These are phyloP conservation scores for Capsella bursapastoris DNA, from an alignment of 345 rosid genomes.

Conservation along the genomic window DNA sequence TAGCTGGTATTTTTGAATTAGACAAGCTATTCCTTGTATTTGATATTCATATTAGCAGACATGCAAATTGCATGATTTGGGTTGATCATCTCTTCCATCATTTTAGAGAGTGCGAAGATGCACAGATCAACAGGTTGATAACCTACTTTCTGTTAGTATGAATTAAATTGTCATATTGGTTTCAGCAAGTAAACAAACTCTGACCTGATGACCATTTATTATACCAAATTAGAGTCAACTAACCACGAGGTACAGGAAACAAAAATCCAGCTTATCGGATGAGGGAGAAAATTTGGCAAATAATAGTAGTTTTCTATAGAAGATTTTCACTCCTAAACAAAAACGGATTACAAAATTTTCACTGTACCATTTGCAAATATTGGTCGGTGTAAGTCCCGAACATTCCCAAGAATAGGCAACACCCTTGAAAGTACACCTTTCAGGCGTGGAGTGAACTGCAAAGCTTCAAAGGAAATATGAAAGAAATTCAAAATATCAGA, in stretches of 20 bases:
- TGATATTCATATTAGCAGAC: slow-evolving; percentile 2
- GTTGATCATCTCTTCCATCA: slow-evolving; percentile 25
- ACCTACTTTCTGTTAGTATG: slow-evolving; percentile 16
- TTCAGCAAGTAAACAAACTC: slow-evolving; percentile 26
- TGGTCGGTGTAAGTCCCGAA: slow-evolving; percentile 82
- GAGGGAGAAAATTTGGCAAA: slow-evolving; percentile 1
- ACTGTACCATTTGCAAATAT: slow-evolving; percentile 90
- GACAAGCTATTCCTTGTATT: slow-evolving; percentile 22
- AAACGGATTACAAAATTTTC: slow-evolving; percentile 26
- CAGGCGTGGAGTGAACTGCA: slow-evolving; percentile 91
- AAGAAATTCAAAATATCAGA: slow-evolving; percentile 47
- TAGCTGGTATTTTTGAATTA: slow-evolving; percentile 12
- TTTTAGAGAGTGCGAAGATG: slow-evolving; percentile 8
- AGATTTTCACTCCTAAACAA: background rate
- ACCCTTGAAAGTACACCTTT: slow-evolving; percentile 89
- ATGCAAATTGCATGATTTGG: slow-evolving; percentile 23
- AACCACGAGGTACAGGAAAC: slow-evolving; percentile 12
- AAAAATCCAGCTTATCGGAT: background rate
- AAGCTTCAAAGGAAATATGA: slow-evolving; percentile 67
- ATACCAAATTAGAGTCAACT: slow-evolving; percentile 14
- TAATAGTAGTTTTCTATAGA: background rate
- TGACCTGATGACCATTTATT: slow-evolving; percentile 4
- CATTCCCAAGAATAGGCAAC: slow-evolving; percentile 87
- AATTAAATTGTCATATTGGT: slow-evolving; percentile 15
- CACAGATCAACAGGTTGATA: slow-evolving; percentile 30